A percentile compares a stretch with the other conserved stretches of the same genome.
phyloP scores from a whole-genome alignment of 225 moss, liverwort and hornwort species.

The Polytrichum commune region DNA sequence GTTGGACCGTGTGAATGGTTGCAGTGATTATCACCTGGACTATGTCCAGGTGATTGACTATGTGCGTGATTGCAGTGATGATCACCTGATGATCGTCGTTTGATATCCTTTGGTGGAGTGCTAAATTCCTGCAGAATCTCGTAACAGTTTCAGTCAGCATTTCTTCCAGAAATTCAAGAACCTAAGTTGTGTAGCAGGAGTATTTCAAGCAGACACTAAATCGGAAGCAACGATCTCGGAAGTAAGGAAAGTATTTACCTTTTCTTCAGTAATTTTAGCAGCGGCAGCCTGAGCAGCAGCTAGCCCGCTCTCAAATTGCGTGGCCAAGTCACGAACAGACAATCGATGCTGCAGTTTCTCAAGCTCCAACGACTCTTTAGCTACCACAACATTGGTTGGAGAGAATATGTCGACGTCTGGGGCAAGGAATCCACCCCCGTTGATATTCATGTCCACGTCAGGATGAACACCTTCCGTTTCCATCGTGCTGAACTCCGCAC shows the following conservation, averaged over 20 bases:
- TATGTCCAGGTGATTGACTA: slow-evolving; percentile 39
- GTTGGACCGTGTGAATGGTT: slow-evolving; percentile 44
- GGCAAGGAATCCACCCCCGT: slow-evolving; percentile 39
- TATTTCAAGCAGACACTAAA: too few relatives aligned
- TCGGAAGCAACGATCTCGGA: neutral
- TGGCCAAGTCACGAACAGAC: slow-evolving; percentile 79
- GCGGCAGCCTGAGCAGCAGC: slow-evolving; percentile 55
- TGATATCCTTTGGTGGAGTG: slow-evolving; percentile 41
- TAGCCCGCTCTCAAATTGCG: slow-evolving; percentile 73
- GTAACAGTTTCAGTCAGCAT: neutral
- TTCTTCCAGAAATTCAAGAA: too few relatives aligned
- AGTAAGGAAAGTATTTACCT: slow-evolving; percentile 27
- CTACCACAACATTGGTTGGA: slow-evolving; percentile 45
- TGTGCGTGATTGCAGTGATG: slow-evolving; percentile 50
- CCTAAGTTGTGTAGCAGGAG: too few relatives aligned
- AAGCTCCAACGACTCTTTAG: slow-evolving; percentile 60
- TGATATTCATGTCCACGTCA: slow-evolving; percentile 47
- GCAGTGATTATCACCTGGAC: slow-evolving; percentile 56
- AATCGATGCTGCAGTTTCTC: slow-evolving; percentile 55
- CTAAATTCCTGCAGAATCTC: slow-evolving; percentile 35
- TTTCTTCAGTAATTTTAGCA: slow-evolving; percentile 45
- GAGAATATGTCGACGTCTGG: slow-evolving; percentile 50
- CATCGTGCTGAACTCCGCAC: slow-evolving; percentile 6
- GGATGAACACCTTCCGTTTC: slow-evolving; percentile 56
- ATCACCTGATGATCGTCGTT: slow-evolving; percentile 45